Evolutionary conservation across 495 filamentous ascomycete species (phyloP), one percentile per base, ranked within the genome.

Genomic region (Talaromyces stipitatus): DNA sequence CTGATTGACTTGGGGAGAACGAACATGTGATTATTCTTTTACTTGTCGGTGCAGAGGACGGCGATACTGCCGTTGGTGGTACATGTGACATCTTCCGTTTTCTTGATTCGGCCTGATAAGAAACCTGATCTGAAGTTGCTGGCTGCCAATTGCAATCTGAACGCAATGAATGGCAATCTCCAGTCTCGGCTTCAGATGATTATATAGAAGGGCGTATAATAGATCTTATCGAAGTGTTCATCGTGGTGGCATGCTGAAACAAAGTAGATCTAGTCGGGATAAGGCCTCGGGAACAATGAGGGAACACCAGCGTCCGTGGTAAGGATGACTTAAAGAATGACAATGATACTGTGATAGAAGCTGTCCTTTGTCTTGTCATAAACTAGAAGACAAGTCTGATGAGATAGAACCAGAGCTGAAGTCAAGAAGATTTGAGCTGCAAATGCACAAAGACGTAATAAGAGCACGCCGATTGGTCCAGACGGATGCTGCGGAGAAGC

Each of bases 11-110:
- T 28, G 32, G 32, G 32, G 23, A n/a, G 24, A 16, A 51, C 48
- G 24, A 30, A 55, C 53, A 26, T 22, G 54, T 41, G 24, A 36
- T n/a, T 43, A 46, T 41, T 26, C 33, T 26, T 26, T 55, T 55
- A n/a, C 28, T 54, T 22, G 51, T 54, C 32, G 28, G 16, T 3
- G 51, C 6, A 27, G 38, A 22, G n/a, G n/a, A 16, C 36, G 54
- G 26, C 23, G 54, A 45, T 16, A 55, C 26, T 18, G 38, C 26
- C 28, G 50, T 11, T 41, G 36, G 36, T 28, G 54, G 36, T 16
- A 29, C 22, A 30, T 55, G 38, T 5, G 33, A 55, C 38, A 45
- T 55, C 14, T 38, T 45, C n/a, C 11, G 2, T 23, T 16, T 18
- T 26, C 48, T 47, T 47, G 43, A 47, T 47, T 10, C 18, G 43